phyloP scores from a whole-genome alignment of 139 green algal species.

The Chlorella sp. region DNA sequence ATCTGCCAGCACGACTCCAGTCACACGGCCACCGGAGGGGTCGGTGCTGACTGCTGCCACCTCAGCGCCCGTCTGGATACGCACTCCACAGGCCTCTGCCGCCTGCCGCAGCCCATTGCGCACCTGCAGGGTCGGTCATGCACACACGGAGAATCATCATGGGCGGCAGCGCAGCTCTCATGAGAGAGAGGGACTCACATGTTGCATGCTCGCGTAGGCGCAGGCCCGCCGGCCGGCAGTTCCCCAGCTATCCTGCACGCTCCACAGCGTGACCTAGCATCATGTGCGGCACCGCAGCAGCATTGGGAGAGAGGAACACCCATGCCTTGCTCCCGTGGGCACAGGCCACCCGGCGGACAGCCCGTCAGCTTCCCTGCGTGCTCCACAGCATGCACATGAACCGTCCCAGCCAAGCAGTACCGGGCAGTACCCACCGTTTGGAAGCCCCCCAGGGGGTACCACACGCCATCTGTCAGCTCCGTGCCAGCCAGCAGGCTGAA shows the following conservation, averaged over 20 bases:
- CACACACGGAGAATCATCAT: background rate
- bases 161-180: background rate
- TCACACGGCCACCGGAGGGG: slow-evolving; percentile 32
- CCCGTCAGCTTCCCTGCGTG: no score
- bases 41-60: slow-evolving; percentile 48
- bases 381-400: no score
- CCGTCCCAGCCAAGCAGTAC: background rate
- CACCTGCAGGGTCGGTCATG: background rate
- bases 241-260: no score
- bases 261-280: background rate
- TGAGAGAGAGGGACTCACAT: background rate
- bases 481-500: slow-evolving; percentile 88
- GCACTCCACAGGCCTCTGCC: slow-evolving; percentile 54
- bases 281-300: background rate
- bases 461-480: slow-evolving; percentile 91
- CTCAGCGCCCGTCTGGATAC: slow-evolving; percentile 46
- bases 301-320: background rate
- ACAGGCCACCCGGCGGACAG: background rate
- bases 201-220: no score
- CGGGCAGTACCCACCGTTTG: slow-evolving; percentile 44
- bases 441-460: slow-evolving; percentile 85
- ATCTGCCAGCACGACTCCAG: slow-evolving; percentile 64
- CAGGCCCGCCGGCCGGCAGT: background rate
- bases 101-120: slow-evolving; percentile 51
- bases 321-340: background rate